phyloP scores from a whole-genome alignment of 345 rosid species.

The Microthlaspi erraticum region DNA sequence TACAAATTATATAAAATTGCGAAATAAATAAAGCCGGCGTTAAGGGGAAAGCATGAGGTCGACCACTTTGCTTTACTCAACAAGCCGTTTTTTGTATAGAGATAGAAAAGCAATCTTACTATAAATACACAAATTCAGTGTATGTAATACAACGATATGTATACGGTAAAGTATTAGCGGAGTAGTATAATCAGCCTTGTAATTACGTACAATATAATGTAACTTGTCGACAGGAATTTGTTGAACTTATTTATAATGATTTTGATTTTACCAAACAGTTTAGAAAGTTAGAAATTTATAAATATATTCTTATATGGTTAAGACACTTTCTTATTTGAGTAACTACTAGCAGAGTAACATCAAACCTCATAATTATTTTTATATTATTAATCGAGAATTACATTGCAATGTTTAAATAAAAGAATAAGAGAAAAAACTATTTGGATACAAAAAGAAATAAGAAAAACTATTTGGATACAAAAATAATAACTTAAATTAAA shows the following conservation, averaged over 20 bases:
- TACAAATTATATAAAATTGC: constrained; percentile 3
- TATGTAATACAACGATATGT: not conserved
- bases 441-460: too few species aligned
- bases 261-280: not conserved
- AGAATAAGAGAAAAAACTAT: too few species aligned
- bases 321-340: not conserved
- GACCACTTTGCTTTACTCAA: constrained; percentile 44
- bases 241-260: not conserved
- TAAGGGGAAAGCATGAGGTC: constrained; percentile 45
- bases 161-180: constrained; percentile 3
- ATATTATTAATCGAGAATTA: too few species aligned
- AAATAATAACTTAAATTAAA: too few species aligned
- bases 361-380: not conserved
- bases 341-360: not conserved
- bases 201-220: not conserved
- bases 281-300: not conserved
- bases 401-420: too few species aligned
- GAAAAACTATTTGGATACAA: too few species aligned
- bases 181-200: not conserved
- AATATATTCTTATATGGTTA: not conserved
- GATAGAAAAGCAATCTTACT: constrained; percentile 32
- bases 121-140: constrained; percentile 31
- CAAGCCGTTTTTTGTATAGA: constrained; percentile 43
- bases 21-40: constrained; percentile 43
- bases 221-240: not conserved